Percentiles rank a stretch among this genome's conserved stretches.
phyloP scores from a whole-genome alignment of 2,329 filamentous ascomycete genomes.

The Epichloe sibirici region DNA sequence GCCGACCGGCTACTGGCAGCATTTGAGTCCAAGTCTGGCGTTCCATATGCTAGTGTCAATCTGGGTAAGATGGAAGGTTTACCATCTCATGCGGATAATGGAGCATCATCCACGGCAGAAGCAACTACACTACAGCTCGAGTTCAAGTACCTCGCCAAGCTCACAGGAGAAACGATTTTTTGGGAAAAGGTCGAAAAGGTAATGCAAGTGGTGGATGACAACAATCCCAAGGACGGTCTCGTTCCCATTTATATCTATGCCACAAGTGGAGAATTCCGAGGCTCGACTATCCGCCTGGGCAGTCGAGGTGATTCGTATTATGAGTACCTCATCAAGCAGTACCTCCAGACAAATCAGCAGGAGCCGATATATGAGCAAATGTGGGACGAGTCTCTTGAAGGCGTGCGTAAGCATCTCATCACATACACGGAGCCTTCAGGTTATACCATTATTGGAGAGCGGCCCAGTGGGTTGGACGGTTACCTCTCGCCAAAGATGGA shows the following conservation, averaged over 20 bases:
- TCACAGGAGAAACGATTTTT: constrained; percentile 84
- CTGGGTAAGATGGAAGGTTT: constrained; percentile 66
- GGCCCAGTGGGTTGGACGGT: constrained; percentile 57
- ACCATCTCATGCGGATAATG: constrained; percentile 69
- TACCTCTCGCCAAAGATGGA: constrained; percentile 84
- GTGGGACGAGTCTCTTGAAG: constrained; percentile 78
- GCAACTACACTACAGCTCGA: constrained; percentile 87
- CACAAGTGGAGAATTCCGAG: constrained; percentile 64
- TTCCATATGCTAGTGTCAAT: constrained; percentile 86
- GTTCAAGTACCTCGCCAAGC: constrained; percentile 90
- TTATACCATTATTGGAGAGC: constrained; percentile 83
- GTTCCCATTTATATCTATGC: constrained; percentile 87
- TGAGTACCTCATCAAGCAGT: constrained; percentile 98
- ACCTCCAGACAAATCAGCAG: constrained; percentile 79
- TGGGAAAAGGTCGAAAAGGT: constrained; percentile 89
- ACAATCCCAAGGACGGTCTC: constrained; percentile 66
- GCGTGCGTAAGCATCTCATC: constrained; percentile 82
- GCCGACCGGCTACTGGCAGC: constrained; percentile 78
- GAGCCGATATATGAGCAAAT: constrained; percentile 81
- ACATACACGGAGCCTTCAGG: constrained; percentile 73
- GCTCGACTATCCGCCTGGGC: constrained; percentile 78
- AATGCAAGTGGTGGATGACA: constrained; percentile 81
- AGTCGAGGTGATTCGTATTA: constrained; percentile 97
- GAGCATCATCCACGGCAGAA: constrained; percentile 89
- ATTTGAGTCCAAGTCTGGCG: constrained; percentile 74